Conservation (phyloP, 345 rosid species). For the Eucalyptus sp. region DNA sequence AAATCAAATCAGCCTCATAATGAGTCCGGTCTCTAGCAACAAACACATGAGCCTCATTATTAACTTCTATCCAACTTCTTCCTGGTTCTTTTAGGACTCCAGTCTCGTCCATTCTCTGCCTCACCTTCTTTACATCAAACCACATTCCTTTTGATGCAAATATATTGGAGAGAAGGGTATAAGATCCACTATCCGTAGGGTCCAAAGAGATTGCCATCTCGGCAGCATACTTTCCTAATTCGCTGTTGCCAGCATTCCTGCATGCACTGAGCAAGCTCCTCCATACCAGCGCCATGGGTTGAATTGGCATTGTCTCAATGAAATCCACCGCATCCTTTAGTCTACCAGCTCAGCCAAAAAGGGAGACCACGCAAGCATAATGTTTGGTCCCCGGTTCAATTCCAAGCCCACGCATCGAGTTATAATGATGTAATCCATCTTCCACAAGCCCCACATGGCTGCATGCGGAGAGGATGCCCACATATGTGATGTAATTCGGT, state of each 20-base stretch:
- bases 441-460: slow-evolving; percentile 59
- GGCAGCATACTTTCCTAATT: slow-evolving; percentile 56
- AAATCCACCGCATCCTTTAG: slow-evolving; percentile 49
- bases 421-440: slow-evolving; percentile 36
- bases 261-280: slow-evolving; percentile 66
- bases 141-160: slow-evolving; percentile 69
- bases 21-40: slow-evolving; percentile 45
- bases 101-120: slow-evolving; percentile 47
- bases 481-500: slow-evolving; percentile 59
- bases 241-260: slow-evolving; percentile 27
- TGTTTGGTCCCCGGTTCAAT: slow-evolving; percentile 59
- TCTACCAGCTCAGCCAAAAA: slow-evolving; percentile 55
- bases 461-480: slow-evolving; percentile 71
- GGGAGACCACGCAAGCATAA: slow-evolving; percentile 58
- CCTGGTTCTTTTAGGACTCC: slow-evolving; percentile 72
- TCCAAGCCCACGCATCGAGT: slow-evolving; percentile 39
- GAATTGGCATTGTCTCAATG: slow-evolving; percentile 39
- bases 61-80: slow-evolving; percentile 50
- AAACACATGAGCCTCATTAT: slow-evolving; percentile 33
- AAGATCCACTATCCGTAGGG: slow-evolving; percentile 57
- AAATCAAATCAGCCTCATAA: slow-evolving; percentile 16
- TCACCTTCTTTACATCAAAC: slow-evolving; percentile 46
- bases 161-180: slow-evolving; percentile 46
- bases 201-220: slow-evolving; percentile 52
- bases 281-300: slow-evolving; percentile 49